Conservation (phyloP, 1,284 basidiomycete genomes). For the Cystobasidium sp. region DNA sequence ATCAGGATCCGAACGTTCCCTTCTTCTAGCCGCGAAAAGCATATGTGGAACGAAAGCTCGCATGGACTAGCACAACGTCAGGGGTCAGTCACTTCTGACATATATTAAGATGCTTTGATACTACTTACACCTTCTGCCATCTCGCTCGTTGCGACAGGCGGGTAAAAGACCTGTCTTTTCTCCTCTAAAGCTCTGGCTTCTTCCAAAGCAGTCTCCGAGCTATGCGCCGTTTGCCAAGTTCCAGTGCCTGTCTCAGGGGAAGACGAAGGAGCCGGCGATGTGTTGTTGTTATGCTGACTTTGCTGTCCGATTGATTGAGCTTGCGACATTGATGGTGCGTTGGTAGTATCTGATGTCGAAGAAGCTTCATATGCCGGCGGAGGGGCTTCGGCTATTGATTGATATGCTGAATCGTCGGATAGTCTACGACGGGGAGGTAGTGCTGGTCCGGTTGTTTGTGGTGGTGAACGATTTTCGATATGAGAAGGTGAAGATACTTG, state of each 20-base stretch:
- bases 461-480: background rate
- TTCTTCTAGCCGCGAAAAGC: slow-evolving; percentile 33
- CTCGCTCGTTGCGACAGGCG: slow-evolving; percentile 27
- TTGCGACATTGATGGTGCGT: background rate
- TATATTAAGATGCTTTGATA: too few relatives aligned
- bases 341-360: background rate
- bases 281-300: background rate
- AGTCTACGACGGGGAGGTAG: slow-evolving; percentile 10
- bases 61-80: slow-evolving; percentile 38
- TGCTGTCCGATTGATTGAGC: background rate
- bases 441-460: background rate
- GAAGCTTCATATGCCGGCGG: slow-evolving; percentile 30
- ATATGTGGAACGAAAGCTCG: slow-evolving; percentile 38
- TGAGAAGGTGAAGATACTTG: background rate
- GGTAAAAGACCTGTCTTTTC: slow-evolving; percentile 38
- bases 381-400: slow-evolving; percentile 15
- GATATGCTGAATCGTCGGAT: slow-evolving; percentile 5
- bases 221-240: slow-evolving; percentile 4
- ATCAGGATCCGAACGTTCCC: slow-evolving; percentile 23
- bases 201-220: slow-evolving; percentile 2
- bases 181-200: slow-evolving; percentile 24
- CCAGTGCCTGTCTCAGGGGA: background rate
- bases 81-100: too few relatives aligned
- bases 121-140: slow-evolving; percentile 42
- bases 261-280: background rate